phyloP scores from a whole-genome alignment of 306 rosid genomes.

The Ceratonia siliqua region DNA sequence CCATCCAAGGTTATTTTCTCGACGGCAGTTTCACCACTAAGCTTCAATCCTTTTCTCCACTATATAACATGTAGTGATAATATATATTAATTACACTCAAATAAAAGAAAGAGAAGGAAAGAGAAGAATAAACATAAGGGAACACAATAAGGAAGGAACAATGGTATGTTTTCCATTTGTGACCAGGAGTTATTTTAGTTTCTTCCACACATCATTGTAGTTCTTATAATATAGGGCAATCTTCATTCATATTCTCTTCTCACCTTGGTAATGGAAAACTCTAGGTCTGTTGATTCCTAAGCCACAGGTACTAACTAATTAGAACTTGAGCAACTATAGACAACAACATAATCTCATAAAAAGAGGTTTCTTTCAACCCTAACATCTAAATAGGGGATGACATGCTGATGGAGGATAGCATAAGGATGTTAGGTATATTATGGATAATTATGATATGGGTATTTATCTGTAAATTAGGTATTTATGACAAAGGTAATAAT shows the following conservation, averaged over 20 bases:
- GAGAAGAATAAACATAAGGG: conserved; percentile 14
- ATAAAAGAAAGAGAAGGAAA: not conserved
- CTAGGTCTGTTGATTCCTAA: no score
- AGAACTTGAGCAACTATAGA: not conserved
- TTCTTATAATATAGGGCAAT: no score
- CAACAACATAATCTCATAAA: no score
- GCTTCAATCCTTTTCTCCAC: conserved; percentile 99
- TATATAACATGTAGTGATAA: conserved; percentile 44
- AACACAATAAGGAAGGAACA: conserved; percentile 14
- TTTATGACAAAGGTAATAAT: no score
- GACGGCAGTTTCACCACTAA: conserved; percentile 91
- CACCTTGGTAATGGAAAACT: no score
- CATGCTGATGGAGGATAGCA: no score
- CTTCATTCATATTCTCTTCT: no score
- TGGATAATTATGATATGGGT: no score
- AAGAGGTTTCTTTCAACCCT: no score
- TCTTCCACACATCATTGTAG: not conserved
- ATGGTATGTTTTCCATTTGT: not conserved
- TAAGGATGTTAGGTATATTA: no score
- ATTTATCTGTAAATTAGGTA: no score
- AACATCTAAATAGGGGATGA: not conserved
- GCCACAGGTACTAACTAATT: not conserved
- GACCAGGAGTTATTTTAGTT: not conserved
- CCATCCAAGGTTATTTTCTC: conserved; percentile 93
- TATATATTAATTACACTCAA: conserved; percentile 20